Conservation (phyloP, 2,329 filamentous ascomycete species). For the Lachnellula occidentalis region DNA sequence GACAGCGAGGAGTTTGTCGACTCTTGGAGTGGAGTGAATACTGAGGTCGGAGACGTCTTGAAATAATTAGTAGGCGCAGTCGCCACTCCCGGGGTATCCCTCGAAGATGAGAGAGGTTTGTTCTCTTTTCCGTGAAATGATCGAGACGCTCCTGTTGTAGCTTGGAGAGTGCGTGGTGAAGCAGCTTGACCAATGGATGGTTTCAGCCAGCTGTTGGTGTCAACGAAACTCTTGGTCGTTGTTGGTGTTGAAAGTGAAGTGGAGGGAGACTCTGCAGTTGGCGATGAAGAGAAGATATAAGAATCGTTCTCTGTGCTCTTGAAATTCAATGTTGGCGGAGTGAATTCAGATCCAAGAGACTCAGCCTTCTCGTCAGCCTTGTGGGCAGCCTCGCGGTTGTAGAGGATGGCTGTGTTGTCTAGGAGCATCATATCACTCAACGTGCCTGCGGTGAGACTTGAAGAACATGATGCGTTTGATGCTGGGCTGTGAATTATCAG, state of each 20-base stretch:
- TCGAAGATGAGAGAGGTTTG: no score
- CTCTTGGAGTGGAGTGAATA: not conserved
- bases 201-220: no score
- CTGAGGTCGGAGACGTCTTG: not conserved
- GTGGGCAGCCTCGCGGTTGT: not conserved
- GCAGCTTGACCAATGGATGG: no score
- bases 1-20: not conserved
- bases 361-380: constrained; percentile 4
- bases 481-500: constrained; percentile 8
- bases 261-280: not conserved
- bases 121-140: no score
- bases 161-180: no score
- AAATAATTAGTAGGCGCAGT: not conserved
- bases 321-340: not conserved
- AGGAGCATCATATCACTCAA: constrained; percentile 6
- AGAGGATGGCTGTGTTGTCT: not conserved
- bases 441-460: not conserved
- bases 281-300: not conserved
- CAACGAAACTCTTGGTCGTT: not conserved
- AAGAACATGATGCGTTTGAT: constrained; percentile 1
- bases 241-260: not conserved
- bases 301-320: not conserved
- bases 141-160: no score
- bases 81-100: no score
- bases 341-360: not conserved